Evolutionary conservation across 805 yeast genomes (phyloP), one percentile per base, ranked within the genome.

Genomic region (Wickerhamomyces chambardii): DNA sequence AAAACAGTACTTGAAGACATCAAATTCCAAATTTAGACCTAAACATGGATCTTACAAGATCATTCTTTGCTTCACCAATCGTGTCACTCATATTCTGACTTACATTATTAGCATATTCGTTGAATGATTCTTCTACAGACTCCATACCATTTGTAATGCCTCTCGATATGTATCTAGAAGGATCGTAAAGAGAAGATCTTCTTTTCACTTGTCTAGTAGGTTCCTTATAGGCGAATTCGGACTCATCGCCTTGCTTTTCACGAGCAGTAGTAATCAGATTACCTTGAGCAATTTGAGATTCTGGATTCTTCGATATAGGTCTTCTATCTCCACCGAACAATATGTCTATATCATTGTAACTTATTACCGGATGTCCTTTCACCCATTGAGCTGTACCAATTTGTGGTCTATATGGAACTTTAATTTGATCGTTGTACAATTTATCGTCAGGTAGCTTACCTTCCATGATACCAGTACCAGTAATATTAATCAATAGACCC

Each of bases 381-480:
- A 92, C 84, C 92, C 96, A 84, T 55, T 81, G 90, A 30, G 84
- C 63, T 0, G 92, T 73, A 27, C 86, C 75, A 6, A 84, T 75
- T 5, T 74, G 67, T 3, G 98, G 99, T 32, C 97, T 68, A 24
- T 75, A 72, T 2, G 95, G 94, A 16, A 81, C 70, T 6, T 70
- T 60, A 31, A 82, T 66, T 41, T 75, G 72, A 18, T 74, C 80
- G 48, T 84, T 81, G 59, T 80, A 89, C 26, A 92, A 58, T 2
- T 68, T 59, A 53, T 84, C 95, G 2, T 64, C 53, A n/a, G 46
- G 40, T 1, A 31, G 18, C 10, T 43, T 36, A 11, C 34, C 38
- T 8, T 43, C 48, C 31, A 35, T 34, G 28, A 41, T 39, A 16
- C 70, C 69, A 16, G 56, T 49, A 3, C 76, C 75, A 53, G 72